Conservation (phyloP, 2,329 filamentous ascomycete species). For the Exutisphaerella laricina region DNA sequence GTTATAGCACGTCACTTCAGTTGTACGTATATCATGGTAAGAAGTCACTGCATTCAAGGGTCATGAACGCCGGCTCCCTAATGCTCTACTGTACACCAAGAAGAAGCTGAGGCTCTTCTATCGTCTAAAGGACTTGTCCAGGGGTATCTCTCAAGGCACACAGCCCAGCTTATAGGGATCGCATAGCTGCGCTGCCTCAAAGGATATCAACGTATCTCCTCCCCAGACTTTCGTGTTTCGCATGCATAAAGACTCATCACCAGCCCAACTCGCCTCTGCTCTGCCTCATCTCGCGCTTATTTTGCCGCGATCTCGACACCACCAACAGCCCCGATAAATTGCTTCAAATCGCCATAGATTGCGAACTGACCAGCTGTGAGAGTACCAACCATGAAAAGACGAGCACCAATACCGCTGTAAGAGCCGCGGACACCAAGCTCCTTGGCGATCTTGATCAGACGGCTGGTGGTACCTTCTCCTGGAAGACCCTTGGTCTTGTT, state of each 20-base stretch:
- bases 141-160: slow-evolving; percentile 10
- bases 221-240: neutral
- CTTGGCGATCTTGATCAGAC: slow-evolving; percentile 81
- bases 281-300: slow-evolving; percentile 7
- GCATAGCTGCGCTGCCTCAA: slow-evolving; percentile 6
- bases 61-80: slow-evolving; percentile 6
- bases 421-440: slow-evolving; percentile 73
- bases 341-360: slow-evolving; percentile 68
- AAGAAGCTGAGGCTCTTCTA: slow-evolving; percentile 10
- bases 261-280: neutral
- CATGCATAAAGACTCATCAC: neutral
- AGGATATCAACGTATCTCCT: too few relatives aligned
- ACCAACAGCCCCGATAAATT: slow-evolving; percentile 59
- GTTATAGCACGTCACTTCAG: too few relatives aligned
- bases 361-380: slow-evolving; percentile 78
- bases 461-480: slow-evolving; percentile 74
- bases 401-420: slow-evolving; percentile 75
- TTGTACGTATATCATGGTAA: too few relatives aligned
- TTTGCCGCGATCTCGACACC: slow-evolving; percentile 65
- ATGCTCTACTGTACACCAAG: slow-evolving; percentile 13
- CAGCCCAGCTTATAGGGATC: slow-evolving; percentile 1
- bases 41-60: slow-evolving; percentile 4
- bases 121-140: slow-evolving; percentile 11
- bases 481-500: slow-evolving; percentile 89
- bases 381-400: slow-evolving; percentile 69